Evolutionary conservation across 176 grass and related monocot genomes (phyloP).

Genomic region (Cenchrus americanus): DNA sequence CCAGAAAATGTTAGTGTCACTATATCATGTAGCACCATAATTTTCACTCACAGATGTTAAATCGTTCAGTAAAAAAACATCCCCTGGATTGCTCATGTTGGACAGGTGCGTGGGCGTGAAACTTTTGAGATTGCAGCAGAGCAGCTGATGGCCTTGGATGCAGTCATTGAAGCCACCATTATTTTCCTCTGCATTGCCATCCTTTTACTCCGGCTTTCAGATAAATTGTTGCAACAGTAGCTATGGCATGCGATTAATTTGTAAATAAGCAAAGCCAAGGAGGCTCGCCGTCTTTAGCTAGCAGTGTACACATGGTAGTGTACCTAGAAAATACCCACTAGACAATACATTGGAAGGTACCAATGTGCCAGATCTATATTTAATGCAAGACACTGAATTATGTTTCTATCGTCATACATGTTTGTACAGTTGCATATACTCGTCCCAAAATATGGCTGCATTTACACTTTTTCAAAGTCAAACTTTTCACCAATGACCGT

Average conservation of each 20-base stretch:
- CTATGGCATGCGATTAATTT: not conserved
- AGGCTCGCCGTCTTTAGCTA: not conserved
- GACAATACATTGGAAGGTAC: not conserved
- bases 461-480: too few species aligned
- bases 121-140: conserved; percentile 22
- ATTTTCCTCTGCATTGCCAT: conserved; percentile 49
- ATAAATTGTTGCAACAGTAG: conserved; percentile 41
- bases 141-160: conserved; percentile 40
- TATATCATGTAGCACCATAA: not conserved
- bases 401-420: not conserved
- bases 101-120: conserved; percentile 43
- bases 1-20: not conserved
- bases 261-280: conserved; percentile 17
- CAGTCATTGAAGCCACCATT: conserved; percentile 47
- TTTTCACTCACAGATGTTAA: not conserved
- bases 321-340: not conserved
- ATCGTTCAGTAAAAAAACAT: not conserved
- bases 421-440: not conserved
- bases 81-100: conserved; percentile 19
- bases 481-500: too few species aligned
- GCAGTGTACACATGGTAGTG: not conserved
- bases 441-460: too few species aligned
- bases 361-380: not conserved
- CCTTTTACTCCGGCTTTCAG: conserved; percentile 48
- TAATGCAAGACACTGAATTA: not conserved